Evolutionary conservation across 306 rosid genomes (phyloP), one percentile per base, ranked within the genome.

Genomic region (Quercus engelmannii): DNA sequence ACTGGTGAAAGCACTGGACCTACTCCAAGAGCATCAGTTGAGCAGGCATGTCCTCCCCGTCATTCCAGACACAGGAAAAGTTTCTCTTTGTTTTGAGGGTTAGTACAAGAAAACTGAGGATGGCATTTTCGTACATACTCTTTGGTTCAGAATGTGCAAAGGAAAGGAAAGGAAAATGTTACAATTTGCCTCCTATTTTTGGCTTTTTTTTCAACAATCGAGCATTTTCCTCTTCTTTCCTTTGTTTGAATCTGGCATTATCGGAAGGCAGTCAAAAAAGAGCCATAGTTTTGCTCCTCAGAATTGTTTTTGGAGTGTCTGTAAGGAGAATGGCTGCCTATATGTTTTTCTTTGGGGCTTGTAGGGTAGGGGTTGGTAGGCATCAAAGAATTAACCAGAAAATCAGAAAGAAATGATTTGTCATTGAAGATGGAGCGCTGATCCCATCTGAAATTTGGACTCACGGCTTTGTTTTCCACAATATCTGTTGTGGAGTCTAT

Each of bases 161-260:
- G 88, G 80, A 83, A 89, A 90, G 89, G 86, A 79, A 89, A 79
- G 86, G 90, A 84, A 83, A 72, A 79, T 87, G 89, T 75, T 86
- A 41, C 31, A 51, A 78, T 77, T 84, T 35, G 65, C 51, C 78
- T 79, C 51, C 8, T 61, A 25, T 17, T 43, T 62, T 33, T 51
- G 73, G 63, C 38, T 76, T 35, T 55, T 78, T 76, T 57, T 64
- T 55, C 21, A 64, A 38, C 17, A n/a, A 30, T 64, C 74, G 85
- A 69, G 82, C 90, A 81, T 78, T 87, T 91, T 87, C 88, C 78
- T 85, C 87, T 83, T 86, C 93, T 84, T 89, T 88, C 88, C 88
- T 83, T 71, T 35, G 82, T 67, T 86, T 84, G 76, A 76, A 81
- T 63, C 70, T 80, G 73, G 75, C 74, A 78, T 71, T 61, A 69